Evolutionary conservation across 106 monocot genomes (phyloP).

Genomic region (Platanthera guangdongensis): DNA sequence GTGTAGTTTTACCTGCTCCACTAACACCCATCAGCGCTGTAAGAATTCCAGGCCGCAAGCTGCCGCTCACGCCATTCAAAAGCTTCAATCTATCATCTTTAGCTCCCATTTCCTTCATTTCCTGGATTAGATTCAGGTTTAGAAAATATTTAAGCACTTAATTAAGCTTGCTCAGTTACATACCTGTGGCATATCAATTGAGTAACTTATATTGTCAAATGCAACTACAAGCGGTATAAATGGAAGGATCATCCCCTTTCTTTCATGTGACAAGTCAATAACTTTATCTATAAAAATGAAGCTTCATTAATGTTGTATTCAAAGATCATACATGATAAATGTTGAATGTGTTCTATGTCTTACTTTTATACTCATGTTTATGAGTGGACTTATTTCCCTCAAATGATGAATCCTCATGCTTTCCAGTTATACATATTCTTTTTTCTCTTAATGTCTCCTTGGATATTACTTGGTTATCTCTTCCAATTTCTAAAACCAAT

Average conservation of each 20-base stretch:
- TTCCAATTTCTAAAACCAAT: neutral
- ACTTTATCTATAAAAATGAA: neutral
- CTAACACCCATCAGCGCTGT: conserved; percentile 19
- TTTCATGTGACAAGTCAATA: neutral
- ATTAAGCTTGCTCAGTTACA: neutral
- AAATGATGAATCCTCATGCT: neutral
- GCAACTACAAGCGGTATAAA: neutral
- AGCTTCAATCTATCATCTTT: neutral
- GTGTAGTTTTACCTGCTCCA: conserved; percentile 22
- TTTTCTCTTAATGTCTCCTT: neutral
- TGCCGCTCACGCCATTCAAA: conserved; percentile 6
- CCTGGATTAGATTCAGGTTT: neutral
- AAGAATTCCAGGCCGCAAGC: conserved; percentile 27
- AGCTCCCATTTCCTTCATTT: neutral
- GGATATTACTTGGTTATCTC: neutral
- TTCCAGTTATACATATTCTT: neutral
- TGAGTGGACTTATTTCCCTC: neutral
- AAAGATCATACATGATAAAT: too few species aligned
- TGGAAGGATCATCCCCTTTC: neutral
- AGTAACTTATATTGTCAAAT: neutral
- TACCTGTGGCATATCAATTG: neutral
- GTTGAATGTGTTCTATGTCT: too few species aligned
- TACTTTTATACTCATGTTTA: too few species aligned
- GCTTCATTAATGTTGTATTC: too few species aligned
- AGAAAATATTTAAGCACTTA: neutral